phyloP scores from a whole-genome alignment of 2,329 filamentous ascomycete genomes.

The Ascosphaera aggregata region DNA sequence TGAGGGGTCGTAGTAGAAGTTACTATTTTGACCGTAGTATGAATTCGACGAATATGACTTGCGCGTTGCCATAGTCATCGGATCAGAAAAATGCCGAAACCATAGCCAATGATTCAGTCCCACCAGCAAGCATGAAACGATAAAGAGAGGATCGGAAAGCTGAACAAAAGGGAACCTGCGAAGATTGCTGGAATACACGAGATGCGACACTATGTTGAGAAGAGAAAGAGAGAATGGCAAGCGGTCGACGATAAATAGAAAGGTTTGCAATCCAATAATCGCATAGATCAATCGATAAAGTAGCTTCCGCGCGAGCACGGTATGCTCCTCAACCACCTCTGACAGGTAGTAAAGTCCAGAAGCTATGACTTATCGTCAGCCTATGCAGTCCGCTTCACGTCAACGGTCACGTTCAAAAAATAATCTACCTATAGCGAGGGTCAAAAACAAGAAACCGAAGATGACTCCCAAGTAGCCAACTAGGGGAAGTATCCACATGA shows the following conservation, averaged over 20 bases:
- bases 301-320: conserved; percentile 73
- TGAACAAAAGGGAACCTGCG: conserved; percentile 54
- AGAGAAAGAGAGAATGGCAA: conserved; percentile 55
- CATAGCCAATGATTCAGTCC: conserved; percentile 82
- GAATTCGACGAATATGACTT: conserved; percentile 15
- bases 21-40: conserved; percentile 16
- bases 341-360: conserved; percentile 98
- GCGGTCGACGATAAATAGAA: conserved; percentile 61
- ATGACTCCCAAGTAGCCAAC: conserved; percentile 74
- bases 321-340: conserved; percentile 94
- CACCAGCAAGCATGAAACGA: conserved; percentile 65
- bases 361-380: conserved; percentile 27
- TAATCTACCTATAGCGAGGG: conserved; percentile 60
- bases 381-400: background rate
- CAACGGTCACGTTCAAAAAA: conserved; percentile 3
- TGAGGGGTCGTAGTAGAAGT: conserved; percentile 16
- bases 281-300: conserved; percentile 65
- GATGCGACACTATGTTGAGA: conserved; percentile 57
- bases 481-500: conserved; percentile 88
- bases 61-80: conserved; percentile 19
- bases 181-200: conserved; percentile 77
- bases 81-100: conserved; percentile 73
- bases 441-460: conserved; percentile 81
- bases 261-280: conserved; percentile 48
- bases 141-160: conserved; percentile 65